Evolutionary conservation across 768 basidiomycete species (phyloP).

Genomic region (Suillus ampliporus): DNA sequence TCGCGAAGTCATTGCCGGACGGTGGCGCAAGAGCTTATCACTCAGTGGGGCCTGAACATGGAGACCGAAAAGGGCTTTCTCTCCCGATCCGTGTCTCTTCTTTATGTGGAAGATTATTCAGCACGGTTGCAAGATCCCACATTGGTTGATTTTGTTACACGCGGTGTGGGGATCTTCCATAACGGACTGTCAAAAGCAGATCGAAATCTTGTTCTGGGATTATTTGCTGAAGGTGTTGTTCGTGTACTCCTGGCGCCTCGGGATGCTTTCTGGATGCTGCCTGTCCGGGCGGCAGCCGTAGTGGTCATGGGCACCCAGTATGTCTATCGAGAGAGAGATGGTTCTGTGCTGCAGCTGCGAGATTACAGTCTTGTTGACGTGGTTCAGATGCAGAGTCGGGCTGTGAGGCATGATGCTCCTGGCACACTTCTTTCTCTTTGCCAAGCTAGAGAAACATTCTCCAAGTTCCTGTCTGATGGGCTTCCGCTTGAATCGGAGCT

Average conservation of each 20-base stretch:
- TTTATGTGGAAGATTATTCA: conserved; percentile 64
- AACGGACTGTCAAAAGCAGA: conserved; percentile 72
- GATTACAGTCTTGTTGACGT: conserved; percentile 86
- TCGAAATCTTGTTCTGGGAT: conserved; percentile 72
- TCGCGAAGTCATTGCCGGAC: conserved; percentile 76
- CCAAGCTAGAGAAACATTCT: conserved; percentile 81
- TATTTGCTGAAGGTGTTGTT: conserved; percentile 81
- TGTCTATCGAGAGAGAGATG: conserved; percentile 51
- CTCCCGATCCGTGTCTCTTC: conserved; percentile 50
- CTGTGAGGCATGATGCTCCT: conserved; percentile 62
- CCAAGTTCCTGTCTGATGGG: conserved; percentile 82
- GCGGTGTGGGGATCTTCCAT: conserved; percentile 90
- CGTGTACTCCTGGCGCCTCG: conserved; percentile 83
- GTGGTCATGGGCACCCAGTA: conserved; percentile 95
- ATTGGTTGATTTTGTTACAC: conserved; percentile 74
- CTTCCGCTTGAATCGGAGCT: conserved; percentile 88
- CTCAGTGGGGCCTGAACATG: conserved; percentile 80
- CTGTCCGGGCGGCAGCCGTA: conserved; percentile 80
- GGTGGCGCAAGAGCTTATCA: conserved; percentile 85
- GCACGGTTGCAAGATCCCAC: conserved; percentile 62
- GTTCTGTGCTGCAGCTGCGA: conserved; percentile 66
- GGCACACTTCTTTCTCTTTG: conserved; percentile 88
- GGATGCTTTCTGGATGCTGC: conserved; percentile 89
- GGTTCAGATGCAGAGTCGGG: conserved; percentile 90
- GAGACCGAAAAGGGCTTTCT: conserved; percentile 74